Conservation (phyloP, 371 early-diverging fungal genomes). For the Mortierella sp. region DNA sequence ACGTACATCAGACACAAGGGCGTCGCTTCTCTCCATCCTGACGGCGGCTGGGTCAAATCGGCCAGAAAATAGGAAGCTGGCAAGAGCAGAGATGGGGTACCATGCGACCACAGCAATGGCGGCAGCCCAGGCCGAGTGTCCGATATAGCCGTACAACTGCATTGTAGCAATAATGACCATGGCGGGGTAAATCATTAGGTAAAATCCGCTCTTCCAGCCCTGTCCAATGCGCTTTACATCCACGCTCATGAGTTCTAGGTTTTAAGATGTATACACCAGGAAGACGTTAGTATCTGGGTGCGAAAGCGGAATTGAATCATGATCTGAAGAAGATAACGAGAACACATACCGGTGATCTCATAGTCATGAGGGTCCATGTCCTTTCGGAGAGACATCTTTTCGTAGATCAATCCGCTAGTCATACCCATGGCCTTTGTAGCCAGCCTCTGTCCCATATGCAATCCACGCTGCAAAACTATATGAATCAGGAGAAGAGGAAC, state of each 20-base stretch:
- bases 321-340: neutral
- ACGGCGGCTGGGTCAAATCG: conserved; percentile 43
- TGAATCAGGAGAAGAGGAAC: neutral
- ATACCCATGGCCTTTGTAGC: conserved; percentile 58
- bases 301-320: neutral
- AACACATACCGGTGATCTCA: conserved; percentile 42
- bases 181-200: conserved; percentile 44
- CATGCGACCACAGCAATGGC: conserved; percentile 45
- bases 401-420: conserved; percentile 46
- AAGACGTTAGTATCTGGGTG: neutral
- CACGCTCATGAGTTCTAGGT: conserved; percentile 41
- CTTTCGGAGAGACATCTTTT: conserved; percentile 52
- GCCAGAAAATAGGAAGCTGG: conserved; percentile 55
- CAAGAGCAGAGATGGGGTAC: conserved; percentile 57
- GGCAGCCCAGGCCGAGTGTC: conserved; percentile 46
- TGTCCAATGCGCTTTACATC: conserved; percentile 55
- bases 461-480: conserved; percentile 50
- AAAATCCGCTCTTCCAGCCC: conserved; percentile 48
- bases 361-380: conserved; percentile 57
- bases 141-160: conserved; percentile 47
- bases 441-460: conserved; percentile 50
- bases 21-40: conserved; percentile 43
- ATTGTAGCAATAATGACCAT: conserved; percentile 45
- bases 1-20: conserved; percentile 52
- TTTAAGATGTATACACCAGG: neutral